phyloP scores from a whole-genome alignment of 768 basidiomycete species.

The Rhizopogon vulgaris region DNA sequence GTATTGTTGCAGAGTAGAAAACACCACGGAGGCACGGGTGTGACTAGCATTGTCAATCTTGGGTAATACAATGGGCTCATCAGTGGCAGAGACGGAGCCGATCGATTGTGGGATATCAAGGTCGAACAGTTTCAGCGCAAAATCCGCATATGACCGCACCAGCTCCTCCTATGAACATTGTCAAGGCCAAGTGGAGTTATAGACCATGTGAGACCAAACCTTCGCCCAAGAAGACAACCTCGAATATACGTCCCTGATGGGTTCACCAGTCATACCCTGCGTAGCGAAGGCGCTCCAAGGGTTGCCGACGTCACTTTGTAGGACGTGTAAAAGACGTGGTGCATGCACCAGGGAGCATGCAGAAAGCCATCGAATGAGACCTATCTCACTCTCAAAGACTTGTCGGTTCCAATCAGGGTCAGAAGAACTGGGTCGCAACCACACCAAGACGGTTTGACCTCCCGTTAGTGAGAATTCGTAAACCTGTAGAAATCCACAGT shows the following conservation, averaged over 20 bases:
- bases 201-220: background rate
- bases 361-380: conserved; percentile 1
- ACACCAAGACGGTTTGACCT: background rate
- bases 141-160: conserved; percentile 7
- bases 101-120: conserved; percentile 5
- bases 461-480: conserved; percentile 4
- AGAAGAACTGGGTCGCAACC: background rate
- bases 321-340: background rate
- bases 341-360: background rate
- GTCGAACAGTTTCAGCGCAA: conserved; percentile 3
- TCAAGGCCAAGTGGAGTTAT: background rate
- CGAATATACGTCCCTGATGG: background rate
- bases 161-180: conserved; percentile 4
- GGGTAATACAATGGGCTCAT: conserved; percentile 1
- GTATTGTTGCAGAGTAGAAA: conserved; percentile 2
- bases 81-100: background rate
- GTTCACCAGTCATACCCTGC: background rate
- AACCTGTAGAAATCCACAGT: background rate
- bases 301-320: background rate
- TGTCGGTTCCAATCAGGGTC: background rate
- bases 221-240: conserved; percentile 1
- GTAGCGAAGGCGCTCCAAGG: conserved; percentile 1
- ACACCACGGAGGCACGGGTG: background rate
- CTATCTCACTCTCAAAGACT: background rate
- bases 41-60: background rate